phyloP scores from a whole-genome alignment of 345 rosid genomes.

The Populus davidiana region DNA sequence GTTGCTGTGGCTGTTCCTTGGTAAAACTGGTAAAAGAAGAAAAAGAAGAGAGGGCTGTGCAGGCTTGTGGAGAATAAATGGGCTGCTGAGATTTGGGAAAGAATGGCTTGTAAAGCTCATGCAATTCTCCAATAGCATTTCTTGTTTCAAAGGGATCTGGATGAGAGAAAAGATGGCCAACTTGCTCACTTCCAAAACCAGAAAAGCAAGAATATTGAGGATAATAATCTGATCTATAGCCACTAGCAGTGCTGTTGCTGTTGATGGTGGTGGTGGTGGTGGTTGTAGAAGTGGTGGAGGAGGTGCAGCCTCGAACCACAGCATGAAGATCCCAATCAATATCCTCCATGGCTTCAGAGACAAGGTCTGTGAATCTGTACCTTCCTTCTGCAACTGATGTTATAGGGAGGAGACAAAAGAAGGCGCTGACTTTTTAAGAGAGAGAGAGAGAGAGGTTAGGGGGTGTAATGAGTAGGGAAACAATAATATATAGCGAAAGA shows the following conservation, averaged over 20 bases:
- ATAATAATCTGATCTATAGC: slow-evolving; percentile 23
- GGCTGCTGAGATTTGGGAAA: slow-evolving; percentile 39
- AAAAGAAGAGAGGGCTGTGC: slow-evolving; percentile 32
- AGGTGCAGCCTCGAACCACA: slow-evolving; percentile 74
- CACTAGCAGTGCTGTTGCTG: slow-evolving; percentile 10
- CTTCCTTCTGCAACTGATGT: slow-evolving; percentile 22
- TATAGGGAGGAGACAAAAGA: slow-evolving; percentile 23
- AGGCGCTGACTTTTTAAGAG: slow-evolving; percentile 83
- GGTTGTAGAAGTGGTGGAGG: slow-evolving; percentile 31
- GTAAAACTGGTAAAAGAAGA: slow-evolving; percentile 38
- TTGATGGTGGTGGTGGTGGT: slow-evolving; percentile 22
- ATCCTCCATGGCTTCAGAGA: slow-evolving; percentile 50
- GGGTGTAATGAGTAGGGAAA: slow-evolving; percentile 31
- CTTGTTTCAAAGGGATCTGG: slow-evolving; percentile 37
- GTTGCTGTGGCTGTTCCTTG: slow-evolving; percentile 15
- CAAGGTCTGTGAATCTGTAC: slow-evolving; percentile 34
- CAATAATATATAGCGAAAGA: slow-evolving; percentile 25
- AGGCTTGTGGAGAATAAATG: slow-evolving; percentile 20
- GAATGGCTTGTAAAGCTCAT: slow-evolving; percentile 77
- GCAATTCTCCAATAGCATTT: slow-evolving; percentile 49
- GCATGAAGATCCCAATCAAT: slow-evolving; percentile 94
- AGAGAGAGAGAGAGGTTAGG: slow-evolving; percentile 10
- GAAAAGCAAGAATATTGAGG: slow-evolving; percentile 22
- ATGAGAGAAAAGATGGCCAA: slow-evolving; percentile 18
- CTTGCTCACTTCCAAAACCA: slow-evolving; percentile 14